phyloP scores from a whole-genome alignment of 306 rosid genomes.

The Hippophae rhamnoides region DNA sequence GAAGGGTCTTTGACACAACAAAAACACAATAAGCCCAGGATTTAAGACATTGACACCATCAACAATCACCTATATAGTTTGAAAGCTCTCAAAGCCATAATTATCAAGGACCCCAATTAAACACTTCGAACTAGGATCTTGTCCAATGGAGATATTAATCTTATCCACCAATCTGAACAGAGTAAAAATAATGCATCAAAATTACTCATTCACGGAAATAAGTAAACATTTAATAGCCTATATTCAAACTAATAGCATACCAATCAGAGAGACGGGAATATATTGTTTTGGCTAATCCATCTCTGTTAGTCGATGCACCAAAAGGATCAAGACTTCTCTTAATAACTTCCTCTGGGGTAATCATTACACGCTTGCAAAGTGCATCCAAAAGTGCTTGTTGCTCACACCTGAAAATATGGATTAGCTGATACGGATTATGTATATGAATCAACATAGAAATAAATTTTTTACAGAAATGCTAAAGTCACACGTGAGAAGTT shows the following conservation, averaged over 20 bases:
- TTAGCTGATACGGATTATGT: constrained; percentile 9
- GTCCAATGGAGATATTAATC: constrained; percentile 83
- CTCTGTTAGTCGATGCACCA: constrained; percentile 73
- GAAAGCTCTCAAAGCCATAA: constrained; percentile 90
- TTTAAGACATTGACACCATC: neutral
- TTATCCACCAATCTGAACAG: constrained; percentile 76
- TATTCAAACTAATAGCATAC: constrained; percentile 24
- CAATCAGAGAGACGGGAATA: constrained; percentile 84
- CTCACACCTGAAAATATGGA: constrained; percentile 54
- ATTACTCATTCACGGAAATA: neutral
- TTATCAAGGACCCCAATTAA: constrained; percentile 89
- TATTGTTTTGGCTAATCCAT: constrained; percentile 84
- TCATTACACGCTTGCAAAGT: constrained; percentile 69
- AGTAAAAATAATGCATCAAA: constrained; percentile 14
- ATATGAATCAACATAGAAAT: constrained; percentile 8
- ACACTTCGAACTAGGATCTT: constrained; percentile 58
- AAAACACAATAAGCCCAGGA: neutral
- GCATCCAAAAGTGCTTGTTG: constrained; percentile 60
- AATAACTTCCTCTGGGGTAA: constrained; percentile 86
- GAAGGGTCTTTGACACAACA: too few relatives aligned
- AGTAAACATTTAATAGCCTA: constrained; percentile 9
- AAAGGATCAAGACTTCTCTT: constrained; percentile 70
- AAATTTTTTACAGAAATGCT: constrained; percentile 23
- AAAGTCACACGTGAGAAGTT: constrained; percentile 67
- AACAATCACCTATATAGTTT: constrained; percentile 54